Percentiles rank a stretch among this genome's conserved stretches.
These are phyloP conservation scores for Cordia subcordata DNA, from an alignment of 257 asterid species.

Conservation along the genomic window DNA sequence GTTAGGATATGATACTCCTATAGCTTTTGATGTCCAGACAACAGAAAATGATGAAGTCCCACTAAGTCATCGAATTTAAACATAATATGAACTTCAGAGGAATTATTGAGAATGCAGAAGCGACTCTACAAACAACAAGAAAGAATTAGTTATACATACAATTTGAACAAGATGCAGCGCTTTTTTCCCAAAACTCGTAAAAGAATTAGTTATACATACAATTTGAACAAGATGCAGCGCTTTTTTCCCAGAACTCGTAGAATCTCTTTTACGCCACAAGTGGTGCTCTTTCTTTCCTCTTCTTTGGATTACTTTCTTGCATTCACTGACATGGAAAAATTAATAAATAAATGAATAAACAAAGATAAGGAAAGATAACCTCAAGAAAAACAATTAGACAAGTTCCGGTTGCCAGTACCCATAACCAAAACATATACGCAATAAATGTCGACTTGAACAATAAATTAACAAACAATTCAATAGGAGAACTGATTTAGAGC, in stretches of 20 bases:
- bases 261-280: conserved; percentile 77
- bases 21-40: neutral
- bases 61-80: neutral
- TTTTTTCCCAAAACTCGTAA: too few species aligned
- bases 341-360: neutral
- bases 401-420: too few species aligned
- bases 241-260: conserved; percentile 78
- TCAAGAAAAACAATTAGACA: neutral
- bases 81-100: neutral
- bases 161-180: too few species aligned
- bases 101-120: neutral
- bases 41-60: neutral
- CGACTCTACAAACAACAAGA: neutral
- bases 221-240: conserved; percentile 59
- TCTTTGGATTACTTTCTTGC: conserved; percentile 34
- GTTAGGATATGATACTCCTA: neutral
- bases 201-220: conserved; percentile 46
- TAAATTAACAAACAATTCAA: too few species aligned
- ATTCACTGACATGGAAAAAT: conserved; percentile 14
- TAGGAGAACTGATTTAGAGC: neutral
- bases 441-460: conserved; percentile 9
- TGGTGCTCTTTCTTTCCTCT: conserved; percentile 72
- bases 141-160: neutral
- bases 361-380: neutral
- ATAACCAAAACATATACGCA: neutral